Conservation (phyloP, 139 green algal species). For the Coccomyxa sp. region DNA sequence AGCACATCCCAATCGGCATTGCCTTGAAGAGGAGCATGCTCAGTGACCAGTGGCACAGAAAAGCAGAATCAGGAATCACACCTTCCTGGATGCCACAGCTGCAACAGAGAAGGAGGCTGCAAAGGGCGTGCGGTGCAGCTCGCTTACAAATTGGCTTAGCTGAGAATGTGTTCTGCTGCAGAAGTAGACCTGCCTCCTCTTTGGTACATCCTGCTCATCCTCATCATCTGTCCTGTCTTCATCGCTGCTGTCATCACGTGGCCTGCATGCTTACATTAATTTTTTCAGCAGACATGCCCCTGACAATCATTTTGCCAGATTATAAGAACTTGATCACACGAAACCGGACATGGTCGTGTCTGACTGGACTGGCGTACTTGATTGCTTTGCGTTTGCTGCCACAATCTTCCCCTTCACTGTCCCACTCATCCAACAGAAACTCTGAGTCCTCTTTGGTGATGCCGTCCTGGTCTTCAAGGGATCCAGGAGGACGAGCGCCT, state of each 20-base stretch:
- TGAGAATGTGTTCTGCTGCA: slow-evolving; percentile 94
- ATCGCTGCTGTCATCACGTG: not conserved
- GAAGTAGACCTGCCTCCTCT: slow-evolving; percentile 78
- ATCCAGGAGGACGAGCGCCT: not conserved
- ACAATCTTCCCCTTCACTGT: slow-evolving; percentile 1
- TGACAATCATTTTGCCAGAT: too few relatives aligned
- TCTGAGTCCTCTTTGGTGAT: slow-evolving; percentile 15
- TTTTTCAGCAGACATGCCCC: too few relatives aligned
- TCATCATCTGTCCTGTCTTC: not conserved
- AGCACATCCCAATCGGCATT: too few relatives aligned
- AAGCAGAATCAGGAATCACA: not conserved
- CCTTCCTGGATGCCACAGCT: slow-evolving; percentile 57
- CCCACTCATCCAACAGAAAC: slow-evolving; percentile 20
- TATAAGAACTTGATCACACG: too few relatives aligned
- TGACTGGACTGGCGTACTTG: not conserved
- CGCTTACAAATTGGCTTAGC: slow-evolving; percentile 83
- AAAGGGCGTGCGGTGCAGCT: slow-evolving; percentile 72
- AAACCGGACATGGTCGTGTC: too few relatives aligned
- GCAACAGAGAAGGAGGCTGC: slow-evolving; percentile 51
- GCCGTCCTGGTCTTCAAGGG: not conserved
- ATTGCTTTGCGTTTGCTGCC: not conserved
- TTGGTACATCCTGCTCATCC: not conserved
- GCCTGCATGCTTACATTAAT: not conserved
- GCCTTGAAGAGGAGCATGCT: too few relatives aligned
- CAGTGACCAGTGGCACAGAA: too few relatives aligned